A percentile compares a stretch with the other conserved stretches of the same genome.
phyloP scores from a whole-genome alignment of 2,329 filamentous ascomycete species.

The Fusarium sp. region DNA sequence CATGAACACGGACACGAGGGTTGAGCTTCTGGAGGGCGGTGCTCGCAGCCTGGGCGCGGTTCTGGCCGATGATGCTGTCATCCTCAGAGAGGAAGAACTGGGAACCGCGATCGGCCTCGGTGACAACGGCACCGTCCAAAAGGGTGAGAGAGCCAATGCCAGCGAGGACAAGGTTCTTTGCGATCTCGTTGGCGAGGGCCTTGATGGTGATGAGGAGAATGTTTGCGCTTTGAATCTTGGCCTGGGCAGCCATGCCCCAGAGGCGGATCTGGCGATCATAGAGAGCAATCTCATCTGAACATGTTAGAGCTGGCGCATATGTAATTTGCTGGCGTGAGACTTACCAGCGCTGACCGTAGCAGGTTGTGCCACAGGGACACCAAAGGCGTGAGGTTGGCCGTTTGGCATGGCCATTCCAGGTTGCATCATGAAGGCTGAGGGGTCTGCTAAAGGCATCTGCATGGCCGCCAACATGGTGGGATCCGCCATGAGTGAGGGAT shows the following conservation, averaged over 20 bases:
- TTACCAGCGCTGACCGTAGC: conserved; percentile 50
- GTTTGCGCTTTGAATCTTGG: conserved; percentile 88
- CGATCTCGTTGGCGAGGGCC: conserved; percentile 91
- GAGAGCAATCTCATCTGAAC: conserved; percentile 88
- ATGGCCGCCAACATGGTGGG: conserved; percentile 36
- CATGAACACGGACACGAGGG: conserved; percentile 81
- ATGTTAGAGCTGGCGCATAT: conserved; percentile 16
- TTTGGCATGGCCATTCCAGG: conserved; percentile 46
- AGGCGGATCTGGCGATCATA: conserved; percentile 98
- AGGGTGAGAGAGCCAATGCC: conserved; percentile 92
- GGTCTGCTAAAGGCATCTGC: conserved; percentile 41
- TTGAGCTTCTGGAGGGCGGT: conserved; percentile 87
- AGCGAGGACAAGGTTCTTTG: conserved; percentile 96
- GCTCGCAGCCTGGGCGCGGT: conserved; percentile 84
- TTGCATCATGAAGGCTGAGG: conserved; percentile 44
- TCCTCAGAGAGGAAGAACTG: conserved; percentile 81
- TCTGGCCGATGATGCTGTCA: conserved; percentile 78
- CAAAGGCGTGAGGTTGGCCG: conserved; percentile 42
- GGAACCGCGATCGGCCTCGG: conserved; percentile 81
- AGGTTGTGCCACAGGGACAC: conserved; percentile 29
- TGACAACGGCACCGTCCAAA: conserved; percentile 80
- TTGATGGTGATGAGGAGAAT: conserved; percentile 90
- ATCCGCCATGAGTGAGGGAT: conserved; percentile 40
- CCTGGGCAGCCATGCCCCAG: conserved; percentile 96
- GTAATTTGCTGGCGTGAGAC: conserved; percentile 1